Evolutionary conservation across 768 basidiomycete genomes (phyloP).

Genomic region (Rhizopogon roseolus): DNA sequence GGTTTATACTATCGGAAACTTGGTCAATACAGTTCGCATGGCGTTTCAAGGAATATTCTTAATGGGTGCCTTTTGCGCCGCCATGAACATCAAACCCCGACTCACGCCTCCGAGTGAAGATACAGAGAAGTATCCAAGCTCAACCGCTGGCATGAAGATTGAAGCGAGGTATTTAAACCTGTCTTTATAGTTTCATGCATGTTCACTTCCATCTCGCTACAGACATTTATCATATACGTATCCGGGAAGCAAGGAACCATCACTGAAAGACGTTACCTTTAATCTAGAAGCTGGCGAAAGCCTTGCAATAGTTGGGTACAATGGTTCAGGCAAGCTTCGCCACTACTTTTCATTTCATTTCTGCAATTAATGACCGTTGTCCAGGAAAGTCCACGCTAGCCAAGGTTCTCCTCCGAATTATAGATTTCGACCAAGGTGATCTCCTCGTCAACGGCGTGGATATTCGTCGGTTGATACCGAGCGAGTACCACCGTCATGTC

Average conservation of each 20-base stretch:
- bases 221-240: slow-evolving; percentile 73
- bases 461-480: slow-evolving; percentile 58
- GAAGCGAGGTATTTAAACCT: slow-evolving; percentile 52
- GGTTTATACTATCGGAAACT: slow-evolving; percentile 56
- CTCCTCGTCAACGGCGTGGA: slow-evolving; percentile 68
- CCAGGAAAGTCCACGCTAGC: slow-evolving; percentile 85
- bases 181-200: slow-evolving; percentile 2
- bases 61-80: slow-evolving; percentile 82
- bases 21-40: slow-evolving; percentile 62
- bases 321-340: slow-evolving; percentile 63
- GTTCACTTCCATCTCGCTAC: slow-evolving; percentile 14
- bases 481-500: slow-evolving; percentile 67
- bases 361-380: slow-evolving; percentile 1
- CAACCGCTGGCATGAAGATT: slow-evolving; percentile 60
- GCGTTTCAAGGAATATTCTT: slow-evolving; percentile 84
- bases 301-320: slow-evolving; percentile 82
- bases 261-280: slow-evolving; percentile 66
- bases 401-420: slow-evolving; percentile 72
- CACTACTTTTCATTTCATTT: slow-evolving; percentile 9
- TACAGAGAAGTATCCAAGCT: slow-evolving; percentile 40
- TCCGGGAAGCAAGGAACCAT: slow-evolving; percentile 65
- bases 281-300: slow-evolving; percentile 70
- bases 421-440: slow-evolving; percentile 69
- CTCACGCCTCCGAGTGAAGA: slow-evolving; percentile 59
- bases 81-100: slow-evolving; percentile 63